Evolutionary conservation across 2,329 filamentous ascomycete genomes (phyloP), one percentile per base, ranked within the genome.

Genomic region (Xylariomycetidae sp.): DNA sequence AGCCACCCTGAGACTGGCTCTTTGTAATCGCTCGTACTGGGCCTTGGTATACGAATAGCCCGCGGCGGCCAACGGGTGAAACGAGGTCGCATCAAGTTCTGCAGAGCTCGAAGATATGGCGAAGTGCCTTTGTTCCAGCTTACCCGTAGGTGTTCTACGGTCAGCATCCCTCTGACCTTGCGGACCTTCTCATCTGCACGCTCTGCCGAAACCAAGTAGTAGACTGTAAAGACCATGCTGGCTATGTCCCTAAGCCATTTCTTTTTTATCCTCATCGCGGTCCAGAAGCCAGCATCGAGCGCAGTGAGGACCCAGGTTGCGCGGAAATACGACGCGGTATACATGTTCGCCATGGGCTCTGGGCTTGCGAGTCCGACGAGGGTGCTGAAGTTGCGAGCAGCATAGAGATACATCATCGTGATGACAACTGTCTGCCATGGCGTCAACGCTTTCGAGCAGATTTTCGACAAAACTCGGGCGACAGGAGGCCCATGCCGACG

Each of bases 221-320:
- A 98, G 9, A 83, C 56, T 1, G 85, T 85, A 59, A 95, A 96
- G 29, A 86, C 67, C 14, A 96, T 70, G 54, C 86, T 88, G 8
- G 84, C 76, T 10, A 95, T 55, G 56, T 96, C 89, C 24, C 88
- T 74, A 25, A 95, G 48, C 77, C 85, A 89, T 50, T 84, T 88
- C 32, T 57, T 57, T 29, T 76, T 76, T 43, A 98, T 89, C 50
- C 79, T 82, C 92, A 98, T 98, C 20, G 92, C 92, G 0, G 88
- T 95, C 92, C 92, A 98, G 60, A 95, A 98, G 2, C 92, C 92
- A 5, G 92, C 92, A 51, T 98, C 92, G 40, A 98, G 64, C 0
- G 88, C 92, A 0, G 92, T 98, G 33, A 92, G 80, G 12, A 96
- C 77, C 92, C 92, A 98, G 55, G 92, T 98, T 35, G 92, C 92